Percentiles rank a stretch among this genome's conserved stretches.
Evolutionary conservation across 768 basidiomycete species (phyloP).

Genomic region (Omphalotus guepiniiformis): DNA sequence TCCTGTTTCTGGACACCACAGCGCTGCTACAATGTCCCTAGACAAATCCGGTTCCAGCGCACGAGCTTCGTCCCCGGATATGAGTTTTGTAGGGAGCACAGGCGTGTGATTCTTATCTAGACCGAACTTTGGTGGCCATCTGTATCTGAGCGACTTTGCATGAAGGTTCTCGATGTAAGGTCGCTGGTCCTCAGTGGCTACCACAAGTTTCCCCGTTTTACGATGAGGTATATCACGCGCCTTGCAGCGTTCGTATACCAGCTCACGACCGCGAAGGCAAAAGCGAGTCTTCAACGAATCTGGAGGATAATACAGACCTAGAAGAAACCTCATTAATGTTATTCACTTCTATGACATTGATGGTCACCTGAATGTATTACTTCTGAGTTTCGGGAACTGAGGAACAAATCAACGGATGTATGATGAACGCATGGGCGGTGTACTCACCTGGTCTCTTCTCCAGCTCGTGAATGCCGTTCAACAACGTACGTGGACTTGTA

Average conservation of each 20-base stretch:
- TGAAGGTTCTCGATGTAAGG: constrained; percentile 70
- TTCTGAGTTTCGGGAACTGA: constrained; percentile 88
- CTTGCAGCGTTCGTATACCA: constrained; percentile 78
- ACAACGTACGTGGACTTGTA: constrained; percentile 73
- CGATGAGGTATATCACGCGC: constrained; percentile 57
- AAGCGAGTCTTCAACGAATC: constrained; percentile 81
- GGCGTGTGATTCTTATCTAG: constrained; percentile 20
- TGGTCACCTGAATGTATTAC: constrained; percentile 83
- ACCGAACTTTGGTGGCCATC: constrained; percentile 43
- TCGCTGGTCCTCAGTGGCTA: constrained; percentile 66
- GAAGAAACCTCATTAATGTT: neutral
- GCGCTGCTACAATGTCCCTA: constrained; percentile 58
- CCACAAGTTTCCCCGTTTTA: constrained; percentile 86
- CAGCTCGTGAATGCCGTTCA: constrained; percentile 69
- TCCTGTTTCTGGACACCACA: constrained; percentile 85
- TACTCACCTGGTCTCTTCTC: constrained; percentile 80
- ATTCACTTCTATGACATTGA: neutral
- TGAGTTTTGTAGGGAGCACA: constrained; percentile 60
- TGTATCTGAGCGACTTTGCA: constrained; percentile 51
- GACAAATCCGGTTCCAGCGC: constrained; percentile 84
- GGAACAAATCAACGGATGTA: neutral
- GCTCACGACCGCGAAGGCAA: constrained; percentile 80
- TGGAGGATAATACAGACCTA: constrained; percentile 82
- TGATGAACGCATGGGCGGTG: constrained; percentile 1
- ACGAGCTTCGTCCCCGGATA: constrained; percentile 63